Conservation (phyloP, 768 basidiomycete species). For the Lepiota venenata region DNA sequence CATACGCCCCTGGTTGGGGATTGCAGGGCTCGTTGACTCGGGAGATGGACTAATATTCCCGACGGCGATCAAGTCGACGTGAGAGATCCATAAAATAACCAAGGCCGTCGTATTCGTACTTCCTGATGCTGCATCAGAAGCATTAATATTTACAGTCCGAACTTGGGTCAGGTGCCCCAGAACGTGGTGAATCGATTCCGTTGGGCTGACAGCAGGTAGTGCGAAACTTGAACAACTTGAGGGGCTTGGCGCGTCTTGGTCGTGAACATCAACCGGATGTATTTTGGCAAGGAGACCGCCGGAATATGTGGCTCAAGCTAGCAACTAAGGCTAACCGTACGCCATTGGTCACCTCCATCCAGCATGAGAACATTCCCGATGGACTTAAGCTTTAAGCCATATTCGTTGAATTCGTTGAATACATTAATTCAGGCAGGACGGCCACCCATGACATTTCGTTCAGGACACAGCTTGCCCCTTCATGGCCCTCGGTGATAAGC, state of each 20-base stretch:
- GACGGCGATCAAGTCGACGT: constrained; percentile 14
- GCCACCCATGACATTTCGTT: no score
- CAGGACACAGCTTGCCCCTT: no score
- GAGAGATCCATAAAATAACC: constrained; percentile 15
- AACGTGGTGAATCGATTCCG: constrained; percentile 16
- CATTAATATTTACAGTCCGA: not conserved
- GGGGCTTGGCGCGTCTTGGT: not conserved
- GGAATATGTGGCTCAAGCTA: no score
- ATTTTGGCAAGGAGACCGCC: no score
- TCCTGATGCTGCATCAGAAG: constrained; percentile 13
- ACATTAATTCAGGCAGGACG: no score
- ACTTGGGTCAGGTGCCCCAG: not conserved
- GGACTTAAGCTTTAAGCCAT: no score
- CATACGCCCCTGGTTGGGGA: constrained; percentile 3
- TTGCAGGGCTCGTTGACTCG: not conserved
- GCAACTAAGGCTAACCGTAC: no score
- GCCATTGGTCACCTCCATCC: no score
- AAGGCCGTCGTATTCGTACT: constrained; percentile 15
- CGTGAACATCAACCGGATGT: no score
- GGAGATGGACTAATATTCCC: not conserved
- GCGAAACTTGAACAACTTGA: constrained; percentile 16
- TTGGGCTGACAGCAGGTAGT: constrained; percentile 16
- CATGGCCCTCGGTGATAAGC: no score
- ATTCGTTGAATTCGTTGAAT: no score
- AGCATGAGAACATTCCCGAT: no score